Evolutionary conservation across 768 basidiomycete genomes (phyloP).

Genomic region (Collybia sp.): DNA sequence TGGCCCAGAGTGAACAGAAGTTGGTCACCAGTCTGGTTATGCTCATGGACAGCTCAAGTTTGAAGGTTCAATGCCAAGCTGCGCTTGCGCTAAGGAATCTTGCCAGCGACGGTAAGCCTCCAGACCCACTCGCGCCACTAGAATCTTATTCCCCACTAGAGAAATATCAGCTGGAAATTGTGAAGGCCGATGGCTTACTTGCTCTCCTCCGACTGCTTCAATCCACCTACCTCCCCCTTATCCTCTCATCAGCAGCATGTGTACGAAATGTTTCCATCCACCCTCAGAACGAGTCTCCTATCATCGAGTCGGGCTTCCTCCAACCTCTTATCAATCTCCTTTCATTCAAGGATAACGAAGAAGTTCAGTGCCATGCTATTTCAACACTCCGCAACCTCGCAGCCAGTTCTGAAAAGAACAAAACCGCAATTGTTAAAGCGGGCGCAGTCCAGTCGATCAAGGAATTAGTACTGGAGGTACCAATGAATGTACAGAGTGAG

Average conservation of each 20-base stretch:
- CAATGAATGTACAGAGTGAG: constrained; percentile 96
- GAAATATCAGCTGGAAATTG: constrained; percentile 98
- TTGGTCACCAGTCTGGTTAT: constrained; percentile 90
- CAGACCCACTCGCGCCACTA: background rate
- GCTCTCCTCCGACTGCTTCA: constrained; percentile 91
- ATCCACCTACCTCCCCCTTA: constrained; percentile 95
- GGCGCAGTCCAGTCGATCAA: constrained; percentile 97
- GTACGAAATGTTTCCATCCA: constrained; percentile 99
- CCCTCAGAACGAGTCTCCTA: constrained; percentile 97
- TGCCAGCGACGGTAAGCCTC: constrained; percentile 82
- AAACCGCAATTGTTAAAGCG: constrained; percentile 95
- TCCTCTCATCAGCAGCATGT: constrained; percentile 96
- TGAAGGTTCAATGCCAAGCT: constrained; percentile 99
- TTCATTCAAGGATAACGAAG: constrained; percentile 99
- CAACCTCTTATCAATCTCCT: constrained; percentile 93
- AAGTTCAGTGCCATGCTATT: constrained; percentile 99
- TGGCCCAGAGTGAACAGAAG: constrained; percentile 91
- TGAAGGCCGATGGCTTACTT: constrained; percentile 89
- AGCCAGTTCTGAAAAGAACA: constrained; percentile 97
- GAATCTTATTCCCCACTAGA: constrained; percentile 41
- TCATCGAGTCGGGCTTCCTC: constrained; percentile 97
- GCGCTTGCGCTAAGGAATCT: constrained; percentile 94
- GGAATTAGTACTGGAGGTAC: constrained; percentile 91
- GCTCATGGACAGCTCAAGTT: constrained; percentile 94
- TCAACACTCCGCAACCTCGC: constrained; percentile 95